Conservation (phyloP, 495 filamentous ascomycete genomes). For the Platismatia glauca region DNA sequence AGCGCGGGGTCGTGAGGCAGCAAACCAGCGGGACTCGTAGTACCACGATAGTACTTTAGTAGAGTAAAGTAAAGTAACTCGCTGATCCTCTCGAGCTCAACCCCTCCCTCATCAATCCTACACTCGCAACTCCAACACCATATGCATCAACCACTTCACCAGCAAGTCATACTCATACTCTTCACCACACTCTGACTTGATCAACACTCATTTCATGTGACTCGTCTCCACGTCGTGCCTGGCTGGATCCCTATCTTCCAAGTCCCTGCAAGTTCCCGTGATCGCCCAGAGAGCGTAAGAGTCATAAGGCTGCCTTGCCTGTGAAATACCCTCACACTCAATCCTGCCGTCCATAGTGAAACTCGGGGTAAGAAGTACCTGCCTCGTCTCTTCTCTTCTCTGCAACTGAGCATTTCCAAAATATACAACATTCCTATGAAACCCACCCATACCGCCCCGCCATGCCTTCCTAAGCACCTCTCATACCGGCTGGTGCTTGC, state of each 20-base stretch:
- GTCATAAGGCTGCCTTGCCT: slow-evolving; percentile 22
- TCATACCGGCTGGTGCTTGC: slow-evolving; percentile 1
- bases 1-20: slow-evolving; percentile 10
- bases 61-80: too few relatives aligned
- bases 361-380: slow-evolving; percentile 8
- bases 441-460: not conserved
- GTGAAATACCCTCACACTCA: slow-evolving; percentile 5
- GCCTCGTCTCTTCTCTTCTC: not conserved
- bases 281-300: slow-evolving; percentile 16
- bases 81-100: too few relatives aligned
- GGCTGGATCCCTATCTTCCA: too few relatives aligned
- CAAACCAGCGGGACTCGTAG: too few relatives aligned
- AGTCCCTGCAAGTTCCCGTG: slow-evolving; percentile 14
- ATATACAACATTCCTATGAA: not conserved
- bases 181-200: too few relatives aligned
- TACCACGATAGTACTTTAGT: too few relatives aligned
- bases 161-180: too few relatives aligned
- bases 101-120: not conserved
- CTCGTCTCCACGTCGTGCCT: not conserved
- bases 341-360: not conserved
- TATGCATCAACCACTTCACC: not conserved
- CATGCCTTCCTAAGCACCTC: slow-evolving; percentile 8
- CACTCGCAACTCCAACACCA: not conserved
- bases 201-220: not conserved
- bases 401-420: too few relatives aligned